Evolutionary conservation across 208 protist species (phyloP).

Genomic region (Blechomonas ayalai): DNA sequence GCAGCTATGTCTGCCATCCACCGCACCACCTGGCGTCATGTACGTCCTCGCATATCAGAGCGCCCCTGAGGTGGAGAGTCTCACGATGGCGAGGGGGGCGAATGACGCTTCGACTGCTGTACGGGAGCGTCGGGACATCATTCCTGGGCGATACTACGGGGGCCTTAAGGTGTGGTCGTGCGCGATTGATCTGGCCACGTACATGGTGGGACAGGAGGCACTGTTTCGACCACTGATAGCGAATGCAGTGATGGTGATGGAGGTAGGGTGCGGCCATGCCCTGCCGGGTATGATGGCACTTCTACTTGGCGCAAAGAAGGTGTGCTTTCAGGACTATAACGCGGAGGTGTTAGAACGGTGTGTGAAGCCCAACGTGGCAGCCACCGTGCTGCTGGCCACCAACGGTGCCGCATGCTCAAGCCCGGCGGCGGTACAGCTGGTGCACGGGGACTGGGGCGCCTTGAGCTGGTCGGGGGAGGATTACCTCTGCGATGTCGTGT

Average conservation of each 20-base stretch:
- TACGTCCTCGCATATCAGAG: conserved; percentile 38
- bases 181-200: conserved; percentile 43
- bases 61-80: conserved; percentile 20
- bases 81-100: conserved; percentile 13
- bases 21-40: too few relatives aligned
- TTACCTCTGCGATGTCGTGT: conserved; percentile 33
- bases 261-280: conserved; percentile 80
- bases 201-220: conserved; percentile 36
- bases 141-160: conserved; percentile 83
- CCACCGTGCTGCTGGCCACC: conserved; percentile 18
- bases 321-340: conserved; percentile 86
- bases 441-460: conserved; percentile 70
- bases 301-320: conserved; percentile 35
- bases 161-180: conserved; percentile 89
- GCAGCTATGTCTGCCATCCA: too few relatives aligned
- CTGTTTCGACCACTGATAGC: conserved; percentile 13
- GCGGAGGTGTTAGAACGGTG: conserved; percentile 66
- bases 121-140: conserved; percentile 53
- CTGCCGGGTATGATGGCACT: conserved; percentile 61
- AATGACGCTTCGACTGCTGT: not conserved
- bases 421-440: conserved; percentile 32
- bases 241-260: conserved; percentile 25
- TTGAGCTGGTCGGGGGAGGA: conserved; percentile 22
- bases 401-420: conserved; percentile 1
- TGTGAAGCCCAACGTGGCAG: conserved; percentile 69